Base-by-base conservation (phyloP, 1,139 yeast species). In the Sugiyamaella xylanicola region DNA sequence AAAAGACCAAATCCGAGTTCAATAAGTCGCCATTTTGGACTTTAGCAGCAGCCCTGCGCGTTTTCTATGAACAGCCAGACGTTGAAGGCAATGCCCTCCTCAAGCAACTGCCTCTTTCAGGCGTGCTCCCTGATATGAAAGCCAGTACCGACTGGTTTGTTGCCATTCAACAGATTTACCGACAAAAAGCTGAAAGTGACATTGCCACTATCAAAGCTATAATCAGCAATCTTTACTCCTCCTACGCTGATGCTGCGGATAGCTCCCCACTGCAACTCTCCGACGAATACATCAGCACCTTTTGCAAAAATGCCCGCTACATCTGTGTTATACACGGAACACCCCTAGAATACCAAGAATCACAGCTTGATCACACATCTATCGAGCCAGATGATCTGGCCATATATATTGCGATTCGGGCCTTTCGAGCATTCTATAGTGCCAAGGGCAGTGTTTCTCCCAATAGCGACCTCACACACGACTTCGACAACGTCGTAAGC, bases 91-190 rank as follows among this genome's bases (percentile, higher is more conserved):
- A 19, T 5, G 8, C 29, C 17, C 32, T 19, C 29, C 13, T 13
- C 3, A 70, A 74, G n/a, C 66, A 70, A 19, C 71, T 87, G 21
- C 97, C 97, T 0, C 73, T 90, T 2, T 77, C 86, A 2, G 97
- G 96, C 0, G 79, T 76, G 1, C 68, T 92, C 11, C 97, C 97
- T 0, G 98, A 92, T 69, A 92, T 93, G 97, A 87, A 88, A 35
- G 82, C 96, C 0, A 84, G 85, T 61, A 85, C 97, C 0, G 72
- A 72, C 13, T 77, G 77, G 53, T 93, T 87, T 67, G 76, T 86
- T 8, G 68, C 65, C 4, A 70, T 93, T 52, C 87, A 85, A 65
- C 68, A 68, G 0, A 64, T 89, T 9, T 91, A 87, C 67, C 72
- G 77, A 19, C 72, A 70, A 1, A 87, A 86, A 64, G 86, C 90